phyloP scores from a whole-genome alignment of 192 early-diverging fungal genomes.

The Oehlia diaphana region DNA sequence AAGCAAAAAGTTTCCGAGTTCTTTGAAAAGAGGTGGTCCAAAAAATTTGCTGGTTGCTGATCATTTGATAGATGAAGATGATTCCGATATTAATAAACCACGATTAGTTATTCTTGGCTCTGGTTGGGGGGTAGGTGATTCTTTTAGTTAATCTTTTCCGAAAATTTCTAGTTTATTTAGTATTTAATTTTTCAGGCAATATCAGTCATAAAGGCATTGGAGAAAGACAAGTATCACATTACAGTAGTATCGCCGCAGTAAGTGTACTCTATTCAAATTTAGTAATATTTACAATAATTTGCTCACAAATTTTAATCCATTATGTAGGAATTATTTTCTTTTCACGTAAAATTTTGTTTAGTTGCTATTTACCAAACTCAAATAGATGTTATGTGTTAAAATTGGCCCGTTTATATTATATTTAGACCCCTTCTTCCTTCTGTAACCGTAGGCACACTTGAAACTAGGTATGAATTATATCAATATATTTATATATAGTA shows the following conservation, averaged over 20 bases:
- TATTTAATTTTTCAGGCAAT: conserved; percentile 35
- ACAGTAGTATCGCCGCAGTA: conserved; percentile 50
- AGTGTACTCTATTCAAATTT: conserved; percentile 18
- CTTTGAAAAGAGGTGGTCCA: conserved; percentile 41
- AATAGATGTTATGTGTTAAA: background rate
- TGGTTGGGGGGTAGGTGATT: conserved; percentile 52
- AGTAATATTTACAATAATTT: background rate
- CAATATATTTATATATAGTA: too few relatives aligned
- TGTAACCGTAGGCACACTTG: conserved; percentile 57
- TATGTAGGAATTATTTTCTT: conserved; percentile 53
- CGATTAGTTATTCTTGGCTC: conserved; percentile 54
- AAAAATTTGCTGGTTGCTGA: conserved; percentile 49
- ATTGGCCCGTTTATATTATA: conserved; percentile 8
- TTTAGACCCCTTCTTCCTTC: conserved; percentile 41
- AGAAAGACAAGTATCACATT: conserved; percentile 55
- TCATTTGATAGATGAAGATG: conserved; percentile 40
- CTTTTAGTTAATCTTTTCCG: background rate
- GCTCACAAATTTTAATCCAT: background rate
- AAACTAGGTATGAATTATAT: conserved; percentile 45
- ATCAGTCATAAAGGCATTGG: conserved; percentile 50
- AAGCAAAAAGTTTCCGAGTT: background rate
- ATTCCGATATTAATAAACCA: conserved; percentile 43
- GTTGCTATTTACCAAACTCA: too few relatives aligned
- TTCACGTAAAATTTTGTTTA: conserved; percentile 42
- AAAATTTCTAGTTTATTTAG: background rate